Evolutionary conservation across 148 eudicot species (phyloP).

Genomic region (Cornus suecica): DNA sequence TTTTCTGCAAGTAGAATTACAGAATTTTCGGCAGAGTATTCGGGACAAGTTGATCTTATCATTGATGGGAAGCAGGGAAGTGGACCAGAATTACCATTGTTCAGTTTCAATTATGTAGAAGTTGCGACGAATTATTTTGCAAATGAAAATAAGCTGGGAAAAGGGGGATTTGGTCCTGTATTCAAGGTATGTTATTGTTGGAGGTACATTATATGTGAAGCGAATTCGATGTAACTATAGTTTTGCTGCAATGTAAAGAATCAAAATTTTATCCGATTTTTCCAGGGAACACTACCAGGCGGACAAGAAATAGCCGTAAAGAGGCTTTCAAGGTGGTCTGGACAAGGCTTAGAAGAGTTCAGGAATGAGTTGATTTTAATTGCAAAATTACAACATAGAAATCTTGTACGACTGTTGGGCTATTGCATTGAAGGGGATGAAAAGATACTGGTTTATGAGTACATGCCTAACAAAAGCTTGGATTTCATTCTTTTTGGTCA

Average conservation of each 20-base stretch:
- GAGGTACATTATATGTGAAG: neutral
- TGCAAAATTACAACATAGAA: constrained; percentile 26
- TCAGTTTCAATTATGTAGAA: neutral
- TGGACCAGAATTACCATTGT: neutral
- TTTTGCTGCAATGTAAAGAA: neutral
- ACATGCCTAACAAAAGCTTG: constrained; percentile 20
- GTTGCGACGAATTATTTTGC: neutral
- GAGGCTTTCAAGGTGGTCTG: constrained; percentile 22
- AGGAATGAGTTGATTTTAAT: constrained; percentile 21
- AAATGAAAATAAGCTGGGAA: neutral
- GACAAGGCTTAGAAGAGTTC: constrained; percentile 23
- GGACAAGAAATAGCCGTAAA: constrained; percentile 25
- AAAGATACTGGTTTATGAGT: constrained; percentile 27
- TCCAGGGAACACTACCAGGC: constrained; percentile 3
- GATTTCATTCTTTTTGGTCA: constrained; percentile 7
- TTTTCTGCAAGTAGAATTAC: neutral
- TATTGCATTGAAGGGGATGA: constrained; percentile 20
- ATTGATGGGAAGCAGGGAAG: neutral
- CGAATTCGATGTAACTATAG: neutral
- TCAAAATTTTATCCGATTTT: neutral
- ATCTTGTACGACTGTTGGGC: constrained; percentile 22
- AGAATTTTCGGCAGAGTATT: neutral
- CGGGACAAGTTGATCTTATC: neutral
- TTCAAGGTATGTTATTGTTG: neutral
- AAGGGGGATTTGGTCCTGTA: neutral